A percentile compares a stretch with the other conserved stretches of the same genome.
These are phyloP conservation scores for Salix udensis DNA, from an alignment of 345 rosid genomes.

Conservation along the genomic window DNA sequence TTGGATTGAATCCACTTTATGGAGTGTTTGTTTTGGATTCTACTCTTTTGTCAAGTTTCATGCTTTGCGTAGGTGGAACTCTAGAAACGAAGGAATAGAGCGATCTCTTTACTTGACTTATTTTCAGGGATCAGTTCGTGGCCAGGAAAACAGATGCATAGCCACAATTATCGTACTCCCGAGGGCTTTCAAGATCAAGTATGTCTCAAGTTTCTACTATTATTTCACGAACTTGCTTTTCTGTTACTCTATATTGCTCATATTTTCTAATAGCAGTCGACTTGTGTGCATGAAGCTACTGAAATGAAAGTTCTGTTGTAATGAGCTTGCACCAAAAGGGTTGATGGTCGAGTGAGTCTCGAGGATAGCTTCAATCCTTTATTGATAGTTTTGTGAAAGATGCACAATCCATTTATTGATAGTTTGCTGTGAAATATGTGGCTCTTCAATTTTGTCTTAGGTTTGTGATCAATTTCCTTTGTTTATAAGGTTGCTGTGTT, in stretches of 20 bases:
- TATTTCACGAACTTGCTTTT: background rate
- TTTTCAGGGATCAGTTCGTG: conserved; percentile 60
- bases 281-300: background rate
- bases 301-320: background rate
- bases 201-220: conserved; percentile 27
- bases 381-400: background rate
- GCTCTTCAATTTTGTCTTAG: background rate
- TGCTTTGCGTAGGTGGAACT: background rate
- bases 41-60: background rate
- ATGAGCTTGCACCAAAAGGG: background rate
- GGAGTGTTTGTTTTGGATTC: background rate
- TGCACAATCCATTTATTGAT: background rate
- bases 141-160: conserved; percentile 90
- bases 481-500: background rate
- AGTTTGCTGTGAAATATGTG: background rate
- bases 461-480: background rate
- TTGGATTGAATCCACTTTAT: background rate
- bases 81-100: background rate
- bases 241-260: background rate
- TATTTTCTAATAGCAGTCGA: background rate
- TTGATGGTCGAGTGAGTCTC: background rate
- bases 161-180: conserved; percentile 74
- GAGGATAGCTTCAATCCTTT: background rate
- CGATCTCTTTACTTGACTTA: background rate
- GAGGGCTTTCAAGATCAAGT: conserved; percentile 65